Evolutionary conservation across 371 early-diverging fungal species (phyloP).

Genomic region (Actinomucor elegans): DNA sequence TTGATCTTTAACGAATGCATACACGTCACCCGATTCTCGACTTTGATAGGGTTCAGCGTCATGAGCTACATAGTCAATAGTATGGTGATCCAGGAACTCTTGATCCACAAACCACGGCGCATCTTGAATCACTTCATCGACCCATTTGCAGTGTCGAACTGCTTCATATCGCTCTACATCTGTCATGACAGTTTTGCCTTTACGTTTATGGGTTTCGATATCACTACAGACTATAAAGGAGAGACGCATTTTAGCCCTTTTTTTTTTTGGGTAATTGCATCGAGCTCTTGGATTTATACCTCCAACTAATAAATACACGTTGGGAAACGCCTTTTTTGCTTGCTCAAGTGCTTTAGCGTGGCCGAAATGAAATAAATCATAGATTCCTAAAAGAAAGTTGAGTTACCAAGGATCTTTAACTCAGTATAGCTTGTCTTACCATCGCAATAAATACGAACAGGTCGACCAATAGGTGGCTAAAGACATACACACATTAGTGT

Average conservation of each 20-base stretch:
- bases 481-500: neutral
- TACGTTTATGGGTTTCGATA: conserved; percentile 78
- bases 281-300: conserved; percentile 49
- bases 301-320: conserved; percentile 89
- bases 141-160: conserved; percentile 95
- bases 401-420: too few relatives aligned
- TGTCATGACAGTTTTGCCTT: conserved; percentile 93
- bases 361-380: conserved; percentile 95
- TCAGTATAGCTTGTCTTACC: too few relatives aligned
- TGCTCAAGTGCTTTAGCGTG: conserved; percentile 93
- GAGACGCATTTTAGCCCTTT: neutral
- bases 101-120: conserved; percentile 93
- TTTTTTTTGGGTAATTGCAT: neutral
- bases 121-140: conserved; percentile 89
- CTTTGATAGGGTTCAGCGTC: conserved; percentile 94
- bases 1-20: conserved; percentile 88
- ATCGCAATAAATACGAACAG: conserved; percentile 89
- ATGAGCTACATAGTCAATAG: conserved; percentile 97
- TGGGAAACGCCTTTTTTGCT: conserved; percentile 90
- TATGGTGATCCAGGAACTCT: conserved; percentile 86
- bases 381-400: conserved; percentile 63
- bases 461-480: conserved; percentile 71
- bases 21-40: conserved; percentile 88
- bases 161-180: conserved; percentile 90
- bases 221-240: conserved; percentile 78